A percentile compares a stretch with the other conserved stretches of the same genome.
Conservation (phyloP, 2,329 filamentous ascomycete genomes). For the Ophiocordyceps camponoti-floridani region DNA sequence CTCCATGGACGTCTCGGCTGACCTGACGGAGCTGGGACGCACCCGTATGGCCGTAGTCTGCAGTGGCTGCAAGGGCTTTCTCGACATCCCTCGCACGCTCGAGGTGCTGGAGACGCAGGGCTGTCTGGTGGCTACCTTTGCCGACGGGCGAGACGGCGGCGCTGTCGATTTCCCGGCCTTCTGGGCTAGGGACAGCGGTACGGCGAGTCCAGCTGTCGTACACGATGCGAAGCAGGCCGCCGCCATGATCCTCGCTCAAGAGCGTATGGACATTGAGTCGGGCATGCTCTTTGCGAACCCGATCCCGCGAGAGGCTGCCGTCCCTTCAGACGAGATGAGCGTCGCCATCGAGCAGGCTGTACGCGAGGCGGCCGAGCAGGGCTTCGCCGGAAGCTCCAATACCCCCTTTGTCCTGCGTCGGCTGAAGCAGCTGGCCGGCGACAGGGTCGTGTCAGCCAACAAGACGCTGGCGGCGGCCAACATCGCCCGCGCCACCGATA, state of each 20-base stretch:
- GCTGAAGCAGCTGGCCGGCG: conserved; percentile 61
- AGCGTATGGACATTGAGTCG: conserved; percentile 51
- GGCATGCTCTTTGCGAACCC: conserved; percentile 84
- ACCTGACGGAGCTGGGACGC: conserved; percentile 81
- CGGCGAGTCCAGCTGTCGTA: conserved; percentile 60
- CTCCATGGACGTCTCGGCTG: conserved; percentile 86
- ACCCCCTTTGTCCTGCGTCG: conserved; percentile 69
- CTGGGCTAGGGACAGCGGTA: conserved; percentile 74
- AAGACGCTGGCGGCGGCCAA: conserved; percentile 38
- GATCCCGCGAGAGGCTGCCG: conserved; percentile 51
- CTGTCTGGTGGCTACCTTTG: conserved; percentile 75
- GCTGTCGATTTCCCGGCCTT: conserved; percentile 80
- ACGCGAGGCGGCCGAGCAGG: conserved; percentile 42
- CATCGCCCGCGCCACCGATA: conserved; percentile 33
- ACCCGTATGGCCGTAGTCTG: conserved; percentile 78
- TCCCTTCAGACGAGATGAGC: conserved; percentile 56
- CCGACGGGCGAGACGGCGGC: conserved; percentile 50
- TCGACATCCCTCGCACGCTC: conserved; percentile 78
- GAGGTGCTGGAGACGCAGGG: conserved; percentile 59
- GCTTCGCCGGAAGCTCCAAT: conserved; percentile 55
- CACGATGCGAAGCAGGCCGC: conserved; percentile 67
- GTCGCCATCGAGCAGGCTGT: conserved; percentile 50
- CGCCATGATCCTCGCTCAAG: conserved; percentile 70
- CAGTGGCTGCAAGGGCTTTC: conserved; percentile 87
- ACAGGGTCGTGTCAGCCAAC: conserved; percentile 58